A percentile compares a stretch with the other conserved stretches of the same genome.
phyloP scores from a whole-genome alignment of 768 basidiomycete species.

The Aureoboletus auriporus region DNA sequence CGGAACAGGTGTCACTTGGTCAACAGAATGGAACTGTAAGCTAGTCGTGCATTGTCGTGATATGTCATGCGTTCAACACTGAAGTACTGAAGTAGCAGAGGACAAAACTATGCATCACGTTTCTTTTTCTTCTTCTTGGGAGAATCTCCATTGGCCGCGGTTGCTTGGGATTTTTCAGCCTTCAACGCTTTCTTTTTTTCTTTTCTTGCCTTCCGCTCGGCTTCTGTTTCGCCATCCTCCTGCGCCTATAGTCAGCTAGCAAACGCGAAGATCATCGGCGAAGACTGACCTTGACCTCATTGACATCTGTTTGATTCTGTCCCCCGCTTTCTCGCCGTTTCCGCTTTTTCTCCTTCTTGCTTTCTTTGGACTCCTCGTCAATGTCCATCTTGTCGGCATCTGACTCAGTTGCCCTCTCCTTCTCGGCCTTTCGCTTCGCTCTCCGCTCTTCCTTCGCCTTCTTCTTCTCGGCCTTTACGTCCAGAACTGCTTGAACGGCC shows the following conservation, averaged over 20 bases:
- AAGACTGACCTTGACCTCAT: conserved; percentile 38
- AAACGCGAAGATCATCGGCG: conserved; percentile 3
- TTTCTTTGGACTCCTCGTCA: conserved; percentile 33
- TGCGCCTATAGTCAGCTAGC: conserved; percentile 18
- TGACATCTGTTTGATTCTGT: conserved; percentile 38
- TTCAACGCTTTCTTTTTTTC: conserved; percentile 74
- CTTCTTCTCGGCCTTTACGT: conserved; percentile 86
- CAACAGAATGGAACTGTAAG: too few species aligned
- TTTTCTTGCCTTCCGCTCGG: conserved; percentile 80
- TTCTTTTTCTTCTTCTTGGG: conserved; percentile 44
- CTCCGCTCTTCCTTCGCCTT: conserved; percentile 73
- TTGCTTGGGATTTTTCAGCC: conserved; percentile 62
- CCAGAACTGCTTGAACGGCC: conserved; percentile 69
- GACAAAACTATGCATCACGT: conserved; percentile 23
- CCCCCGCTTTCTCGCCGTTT: conserved; percentile 58
- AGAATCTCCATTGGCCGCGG: conserved; percentile 38
- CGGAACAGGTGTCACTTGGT: too few species aligned
- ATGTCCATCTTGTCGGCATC: conserved; percentile 43
- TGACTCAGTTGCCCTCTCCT: conserved; percentile 45
- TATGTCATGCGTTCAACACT: conserved; percentile 1
- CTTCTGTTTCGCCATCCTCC: conserved; percentile 66
- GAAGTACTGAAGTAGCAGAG: neutral
- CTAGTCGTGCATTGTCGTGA: neutral
- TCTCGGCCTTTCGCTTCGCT: conserved; percentile 58
- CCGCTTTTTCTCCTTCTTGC: conserved; percentile 42